Conservation (phyloP, 176 grass and related monocot genomes). For the Zea luxurians region DNA sequence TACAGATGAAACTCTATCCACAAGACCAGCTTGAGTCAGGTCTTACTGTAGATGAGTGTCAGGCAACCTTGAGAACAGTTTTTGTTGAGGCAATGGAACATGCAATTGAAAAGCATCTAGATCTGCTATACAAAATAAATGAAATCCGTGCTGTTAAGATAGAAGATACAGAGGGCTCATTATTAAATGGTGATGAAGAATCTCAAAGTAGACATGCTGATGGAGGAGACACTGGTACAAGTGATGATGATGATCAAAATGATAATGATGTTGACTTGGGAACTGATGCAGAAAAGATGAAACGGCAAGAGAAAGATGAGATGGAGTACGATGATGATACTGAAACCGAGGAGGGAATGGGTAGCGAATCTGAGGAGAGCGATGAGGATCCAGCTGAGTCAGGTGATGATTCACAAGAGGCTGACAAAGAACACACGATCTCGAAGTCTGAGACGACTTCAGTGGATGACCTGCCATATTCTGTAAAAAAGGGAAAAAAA, state of each 20-base stretch:
- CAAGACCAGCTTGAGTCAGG: slow-evolving; percentile 45
- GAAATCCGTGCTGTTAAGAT: slow-evolving; percentile 53
- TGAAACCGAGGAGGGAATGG: slow-evolving; percentile 39
- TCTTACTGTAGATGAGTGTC: slow-evolving; percentile 59
- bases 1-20: slow-evolving; percentile 75
- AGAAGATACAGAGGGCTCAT: slow-evolving; percentile 43
- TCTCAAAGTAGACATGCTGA: slow-evolving; percentile 39
- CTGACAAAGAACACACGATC: slow-evolving; percentile 35
- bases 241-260: slow-evolving; percentile 55
- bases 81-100: slow-evolving; percentile 85
- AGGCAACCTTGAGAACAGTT: slow-evolving; percentile 44
- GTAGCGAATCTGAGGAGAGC: slow-evolving; percentile 50
- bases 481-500: slow-evolving; percentile 22
- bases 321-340: slow-evolving; percentile 82
- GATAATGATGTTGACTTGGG: slow-evolving; percentile 71
- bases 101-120: slow-evolving; percentile 77
- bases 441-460: slow-evolving; percentile 36
- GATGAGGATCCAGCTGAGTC: slow-evolving; percentile 51
- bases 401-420: slow-evolving; percentile 33
- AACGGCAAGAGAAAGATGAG: slow-evolving; percentile 68
- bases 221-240: slow-evolving; percentile 38
- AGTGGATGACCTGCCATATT: slow-evolving; percentile 7
- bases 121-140: slow-evolving; percentile 69
- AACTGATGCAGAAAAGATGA: slow-evolving; percentile 61
- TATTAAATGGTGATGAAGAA: slow-evolving; percentile 45